Evolutionary conservation across 352 stramenopile species (phyloP).

Genomic region (Phytophthora macrochlamydospora): DNA sequence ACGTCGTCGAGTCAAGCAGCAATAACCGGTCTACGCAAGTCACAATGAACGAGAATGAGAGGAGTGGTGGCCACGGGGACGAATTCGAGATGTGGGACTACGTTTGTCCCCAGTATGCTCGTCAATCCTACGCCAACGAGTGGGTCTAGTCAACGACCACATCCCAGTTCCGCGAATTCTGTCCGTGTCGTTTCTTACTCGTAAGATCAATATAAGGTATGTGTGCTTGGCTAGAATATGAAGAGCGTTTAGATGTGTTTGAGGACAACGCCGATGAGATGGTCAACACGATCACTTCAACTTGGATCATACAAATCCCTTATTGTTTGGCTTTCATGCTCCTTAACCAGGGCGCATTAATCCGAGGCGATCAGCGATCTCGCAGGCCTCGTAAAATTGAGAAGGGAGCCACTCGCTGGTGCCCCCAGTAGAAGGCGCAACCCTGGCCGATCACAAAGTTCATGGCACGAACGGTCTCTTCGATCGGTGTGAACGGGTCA

Average conservation of each 20-base stretch:
- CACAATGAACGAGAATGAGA: constrained; percentile 2
- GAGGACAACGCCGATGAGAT: background rate
- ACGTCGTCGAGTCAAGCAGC: constrained; percentile 5
- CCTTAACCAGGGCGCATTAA: background rate
- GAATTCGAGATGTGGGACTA: constrained; percentile 71
- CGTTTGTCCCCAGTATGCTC: constrained; percentile 50
- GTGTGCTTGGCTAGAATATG: background rate
- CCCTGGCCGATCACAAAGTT: background rate
- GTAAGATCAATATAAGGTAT: background rate
- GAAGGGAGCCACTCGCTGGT: background rate
- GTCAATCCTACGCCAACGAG: constrained; percentile 46
- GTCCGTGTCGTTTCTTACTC: constrained; percentile 5
- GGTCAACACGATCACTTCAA: background rate
- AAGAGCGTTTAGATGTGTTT: background rate
- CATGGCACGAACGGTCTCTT: too few species aligned
- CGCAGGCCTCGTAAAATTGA: background rate
- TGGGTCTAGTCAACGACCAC: constrained; percentile 37
- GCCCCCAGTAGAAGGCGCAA: background rate
- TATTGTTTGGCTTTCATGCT: background rate
- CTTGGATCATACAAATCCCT: background rate
- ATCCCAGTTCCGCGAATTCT: constrained; percentile 3
- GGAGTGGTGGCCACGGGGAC: constrained; percentile 5
- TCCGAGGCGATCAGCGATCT: background rate
- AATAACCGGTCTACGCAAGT: constrained; percentile 9
- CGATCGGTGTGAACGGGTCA: too few species aligned